A percentile compares a stretch with the other conserved stretches of the same genome.
Evolutionary conservation across 495 filamentous ascomycete species (phyloP).

Genomic region (Pseudevernia furfuracea): DNA sequence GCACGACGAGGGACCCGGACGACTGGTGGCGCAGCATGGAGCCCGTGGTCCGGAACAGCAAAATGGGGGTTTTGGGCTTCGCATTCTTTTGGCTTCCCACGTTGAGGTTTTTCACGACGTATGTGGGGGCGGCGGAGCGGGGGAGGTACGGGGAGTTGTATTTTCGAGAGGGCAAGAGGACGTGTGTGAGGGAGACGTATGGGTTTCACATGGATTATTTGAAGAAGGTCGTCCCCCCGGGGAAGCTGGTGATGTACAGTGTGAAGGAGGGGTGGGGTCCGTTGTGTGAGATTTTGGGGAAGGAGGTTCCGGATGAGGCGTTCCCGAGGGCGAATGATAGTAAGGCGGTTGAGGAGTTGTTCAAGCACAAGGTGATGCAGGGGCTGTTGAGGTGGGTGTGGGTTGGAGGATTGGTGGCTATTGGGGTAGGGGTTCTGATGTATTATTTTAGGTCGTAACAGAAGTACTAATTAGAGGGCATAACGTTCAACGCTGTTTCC

Average conservation of each 20-base stretch:
- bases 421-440: background rate
- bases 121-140: background rate
- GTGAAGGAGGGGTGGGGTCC: conserved; percentile 44
- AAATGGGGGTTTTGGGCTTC: background rate
- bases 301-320: conserved; percentile 30
- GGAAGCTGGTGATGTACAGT: conserved; percentile 37
- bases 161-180: background rate
- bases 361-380: conserved; percentile 24
- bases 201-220: background rate
- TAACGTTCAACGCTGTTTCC: background rate
- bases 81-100: background rate
- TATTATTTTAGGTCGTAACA: background rate
- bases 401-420: background rate
- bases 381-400: conserved; percentile 5
- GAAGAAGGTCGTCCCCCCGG: conserved; percentile 24
- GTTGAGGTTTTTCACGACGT: background rate
- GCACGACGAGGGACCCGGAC: background rate
- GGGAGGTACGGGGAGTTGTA: background rate
- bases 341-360: background rate
- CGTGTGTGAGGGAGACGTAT: background rate
- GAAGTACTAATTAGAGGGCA: no score
- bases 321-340: background rate
- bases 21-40: background rate
- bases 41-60: background rate
- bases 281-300: conserved; percentile 39